Conservation (phyloP, 345 rosid species). For the rapeseed (Brassica napus) region DNA sequence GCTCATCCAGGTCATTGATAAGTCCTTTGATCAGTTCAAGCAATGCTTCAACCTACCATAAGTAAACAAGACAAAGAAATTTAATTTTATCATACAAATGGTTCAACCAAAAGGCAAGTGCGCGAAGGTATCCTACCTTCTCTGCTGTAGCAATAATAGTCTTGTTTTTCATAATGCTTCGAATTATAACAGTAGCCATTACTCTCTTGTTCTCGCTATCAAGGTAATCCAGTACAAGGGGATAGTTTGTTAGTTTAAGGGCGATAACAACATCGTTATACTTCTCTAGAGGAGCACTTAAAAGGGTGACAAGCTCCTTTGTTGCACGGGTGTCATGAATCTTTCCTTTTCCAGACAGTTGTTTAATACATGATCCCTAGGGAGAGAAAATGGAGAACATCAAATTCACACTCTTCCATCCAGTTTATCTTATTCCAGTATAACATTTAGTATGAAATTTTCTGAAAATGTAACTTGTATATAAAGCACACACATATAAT, state of each 20-base stretch:
- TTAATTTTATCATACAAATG: slow-evolving; percentile 23
- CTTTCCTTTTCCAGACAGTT: slow-evolving; percentile 75
- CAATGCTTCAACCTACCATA: slow-evolving; percentile 79
- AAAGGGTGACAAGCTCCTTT: slow-evolving; percentile 90
- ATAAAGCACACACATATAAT: background rate
- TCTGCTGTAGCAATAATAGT: slow-evolving; percentile 75
- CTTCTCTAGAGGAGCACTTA: slow-evolving; percentile 96
- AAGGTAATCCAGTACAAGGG: slow-evolving; percentile 83
- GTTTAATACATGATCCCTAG: slow-evolving; percentile 95
- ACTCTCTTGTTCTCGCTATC: slow-evolving; percentile 85
- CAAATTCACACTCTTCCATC: slow-evolving; percentile 25
- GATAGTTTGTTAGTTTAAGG: slow-evolving; percentile 87
- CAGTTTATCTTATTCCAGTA: slow-evolving; percentile 16
- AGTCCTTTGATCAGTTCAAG: slow-evolving; percentile 93
- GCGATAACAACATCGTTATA: slow-evolving; percentile 90
- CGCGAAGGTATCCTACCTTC: slow-evolving; percentile 47
- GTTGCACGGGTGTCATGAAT: slow-evolving; percentile 80
- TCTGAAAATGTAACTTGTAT: slow-evolving; percentile 15
- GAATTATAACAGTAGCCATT: slow-evolving; percentile 92
- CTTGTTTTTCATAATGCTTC: slow-evolving; percentile 92
- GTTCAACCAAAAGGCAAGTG: slow-evolving; percentile 13
- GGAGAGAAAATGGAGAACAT: slow-evolving; percentile 29
- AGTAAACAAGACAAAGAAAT: slow-evolving; percentile 18
- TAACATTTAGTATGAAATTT: background rate
- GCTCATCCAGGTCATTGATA: slow-evolving; percentile 81